These are phyloP conservation scores for Saturnispora saitoi DNA, from an alignment of 805 yeast genomes.

Conservation along the genomic window DNA sequence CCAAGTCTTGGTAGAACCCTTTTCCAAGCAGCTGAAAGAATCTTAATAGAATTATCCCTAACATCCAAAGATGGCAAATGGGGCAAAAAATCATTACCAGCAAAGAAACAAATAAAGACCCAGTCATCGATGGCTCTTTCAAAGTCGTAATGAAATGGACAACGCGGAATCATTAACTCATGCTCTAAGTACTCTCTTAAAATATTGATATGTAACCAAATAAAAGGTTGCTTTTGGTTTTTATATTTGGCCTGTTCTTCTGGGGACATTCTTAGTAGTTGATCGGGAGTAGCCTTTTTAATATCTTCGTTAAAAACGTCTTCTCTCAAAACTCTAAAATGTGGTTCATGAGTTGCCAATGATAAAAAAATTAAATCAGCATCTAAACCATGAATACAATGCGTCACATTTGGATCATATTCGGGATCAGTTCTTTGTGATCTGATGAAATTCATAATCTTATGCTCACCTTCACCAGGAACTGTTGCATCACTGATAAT, in stretches of 20 bases:
- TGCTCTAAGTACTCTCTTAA: conserved; percentile 80
- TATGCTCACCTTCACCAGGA: conserved; percentile 99
- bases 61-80: conserved; percentile 93
- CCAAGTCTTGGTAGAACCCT: conserved; percentile 53
- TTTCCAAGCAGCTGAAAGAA: conserved; percentile 78
- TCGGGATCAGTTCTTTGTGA: conserved; percentile 80
- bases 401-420: conserved; percentile 89
- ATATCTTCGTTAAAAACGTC: conserved; percentile 86
- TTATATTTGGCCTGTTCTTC: conserved; percentile 40
- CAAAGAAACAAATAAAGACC: conserved; percentile 97
- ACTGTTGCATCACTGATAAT: conserved; percentile 93
- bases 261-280: conserved; percentile 45
- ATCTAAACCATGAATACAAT: conserved; percentile 93
- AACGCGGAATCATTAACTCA: conserved; percentile 64
- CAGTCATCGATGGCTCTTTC: conserved; percentile 98
- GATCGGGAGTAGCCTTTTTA: conserved; percentile 35
- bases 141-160: conserved; percentile 70
- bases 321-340: conserved; percentile 86
- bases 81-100: conserved; percentile 97
- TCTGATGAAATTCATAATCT: conserved; percentile 91
- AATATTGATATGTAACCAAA: conserved; percentile 88
- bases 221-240: conserved; percentile 67
- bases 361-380: conserved; percentile 96
- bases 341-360: conserved; percentile 96
- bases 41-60: conserved; percentile 87